Evolutionary conservation across 495 filamentous ascomycete species (phyloP).

Genomic region (Penicillium paradoxum): DNA sequence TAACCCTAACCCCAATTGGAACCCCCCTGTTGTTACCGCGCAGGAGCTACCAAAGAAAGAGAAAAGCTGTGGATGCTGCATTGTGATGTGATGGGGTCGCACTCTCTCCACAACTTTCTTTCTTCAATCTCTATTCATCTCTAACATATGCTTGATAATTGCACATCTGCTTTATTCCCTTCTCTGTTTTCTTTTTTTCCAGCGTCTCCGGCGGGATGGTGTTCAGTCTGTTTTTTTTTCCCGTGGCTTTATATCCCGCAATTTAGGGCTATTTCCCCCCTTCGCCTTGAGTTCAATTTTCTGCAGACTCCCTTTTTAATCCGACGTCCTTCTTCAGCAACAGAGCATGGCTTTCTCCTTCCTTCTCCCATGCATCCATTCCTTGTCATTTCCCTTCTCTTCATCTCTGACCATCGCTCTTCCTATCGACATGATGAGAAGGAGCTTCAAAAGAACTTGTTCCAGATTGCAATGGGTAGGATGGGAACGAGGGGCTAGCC

Average conservation of each 20-base stretch:
- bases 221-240: conserved; percentile 25
- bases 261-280: conserved; percentile 12
- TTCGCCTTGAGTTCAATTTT: conserved; percentile 7
- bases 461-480: not conserved
- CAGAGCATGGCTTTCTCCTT: conserved; percentile 13
- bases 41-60: conserved; percentile 37
- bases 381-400: conserved; percentile 16
- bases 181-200: conserved; percentile 18
- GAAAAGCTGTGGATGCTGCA: conserved; percentile 48
- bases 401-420: conserved; percentile 9
- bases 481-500: not conserved
- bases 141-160: conserved; percentile 11
- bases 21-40: conserved; percentile 37
- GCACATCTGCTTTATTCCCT: conserved; percentile 15
- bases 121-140: not conserved
- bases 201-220: conserved; percentile 39
- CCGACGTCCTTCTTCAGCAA: conserved; percentile 5
- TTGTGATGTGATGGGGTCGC: conserved; percentile 45
- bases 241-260: conserved; percentile 16
- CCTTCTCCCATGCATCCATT: conserved; percentile 14
- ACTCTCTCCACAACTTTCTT: not conserved
- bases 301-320: conserved; percentile 18
- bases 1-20: conserved; percentile 34
- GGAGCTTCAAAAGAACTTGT: not conserved
- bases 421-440: not conserved